Evolutionary conservation across 148 eudicot species (phyloP), one percentile per base, ranked within the genome.

Genomic region (Rhododendron vialii): DNA sequence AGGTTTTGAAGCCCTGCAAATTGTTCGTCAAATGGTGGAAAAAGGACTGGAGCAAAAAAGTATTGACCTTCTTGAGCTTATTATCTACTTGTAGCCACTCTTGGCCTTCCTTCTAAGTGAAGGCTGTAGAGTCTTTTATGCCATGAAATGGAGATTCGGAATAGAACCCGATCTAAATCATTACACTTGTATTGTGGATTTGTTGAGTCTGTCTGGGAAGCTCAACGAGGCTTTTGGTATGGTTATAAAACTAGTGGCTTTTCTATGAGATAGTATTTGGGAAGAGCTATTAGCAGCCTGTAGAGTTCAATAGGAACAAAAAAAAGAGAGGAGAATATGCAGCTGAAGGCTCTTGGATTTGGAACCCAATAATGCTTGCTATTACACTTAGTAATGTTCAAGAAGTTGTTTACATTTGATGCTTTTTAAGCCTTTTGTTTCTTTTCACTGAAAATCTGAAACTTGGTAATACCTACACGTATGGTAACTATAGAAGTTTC

Each of bases 41-140:
- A n/a, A n/a, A n/a, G n/a, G n/a, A 81, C 36, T 90, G 2, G 77
- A 84, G 57, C 94, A 93, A 12, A 90, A 92, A 59, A 43, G 87
- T 69, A 81, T 33, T 91, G 71, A 90, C 94, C 47, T 92, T 92
- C 87, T 75, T 92, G 71, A 89, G 86, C 65, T 53, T 89, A 36
- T 30, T 92, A 53, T 91, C 92, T 48, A 93, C 94, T 86, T 92
- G 94, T 79, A 90, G 92, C 88, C 94, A 33, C 35, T 33, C 35
- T 33, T 33, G 35, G 35, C 35, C 1, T 33, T 33, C 35, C 35
- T 33, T 33, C 35, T 33, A 33, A 33, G 35, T 33, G 35, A 33
- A 33, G 1, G 35, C 35, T 33, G 35, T 33, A 33, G 35, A 33
- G 35, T 33, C 35, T 33, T 33, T 33, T 33, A 33, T 33, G 35